phyloP scores from a whole-genome alignment of 2,329 filamentous ascomycete species.

The Xylariaceae sp. region DNA sequence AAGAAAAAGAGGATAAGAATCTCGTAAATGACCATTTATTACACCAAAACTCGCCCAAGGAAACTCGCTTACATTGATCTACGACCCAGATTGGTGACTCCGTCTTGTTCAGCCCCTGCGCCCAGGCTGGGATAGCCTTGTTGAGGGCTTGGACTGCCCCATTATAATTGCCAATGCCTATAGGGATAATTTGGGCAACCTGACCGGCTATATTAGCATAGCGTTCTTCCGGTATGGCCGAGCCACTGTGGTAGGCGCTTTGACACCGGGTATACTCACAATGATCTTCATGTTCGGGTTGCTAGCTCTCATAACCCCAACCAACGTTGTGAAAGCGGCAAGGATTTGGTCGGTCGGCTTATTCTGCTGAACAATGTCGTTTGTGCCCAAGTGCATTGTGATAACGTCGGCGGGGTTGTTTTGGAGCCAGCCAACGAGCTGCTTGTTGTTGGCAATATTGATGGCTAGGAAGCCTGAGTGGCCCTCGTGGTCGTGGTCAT shows the following conservation, averaged over 20 bases:
- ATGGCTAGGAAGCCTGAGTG: slow-evolving; percentile 51
- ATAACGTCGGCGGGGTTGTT: slow-evolving; percentile 51
- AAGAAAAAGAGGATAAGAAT: too few relatives aligned
- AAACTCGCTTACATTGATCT: slow-evolving; percentile 50
- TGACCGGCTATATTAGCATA: slow-evolving; percentile 20
- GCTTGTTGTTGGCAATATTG: slow-evolving; percentile 49
- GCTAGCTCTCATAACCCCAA: slow-evolving; percentile 45
- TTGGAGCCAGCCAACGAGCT: slow-evolving; percentile 51
- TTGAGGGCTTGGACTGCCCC: slow-evolving; percentile 47
- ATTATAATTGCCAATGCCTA: slow-evolving; percentile 43
- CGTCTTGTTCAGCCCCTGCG: slow-evolving; percentile 45
- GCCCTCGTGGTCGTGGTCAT: slow-evolving; percentile 52
- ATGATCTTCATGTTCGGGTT: slow-evolving; percentile 52
- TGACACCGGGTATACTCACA: slow-evolving; percentile 40
- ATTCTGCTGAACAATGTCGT: slow-evolving; percentile 50
- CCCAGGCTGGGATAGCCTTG: slow-evolving; percentile 47
- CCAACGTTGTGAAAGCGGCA: slow-evolving; percentile 47
- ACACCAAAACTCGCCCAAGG: too few relatives aligned
- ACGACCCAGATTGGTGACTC: slow-evolving; percentile 50
- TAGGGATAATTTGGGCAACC: slow-evolving; percentile 51
- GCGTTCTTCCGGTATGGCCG: neutral
- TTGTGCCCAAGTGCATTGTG: slow-evolving; percentile 53
- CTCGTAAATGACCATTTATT: too few relatives aligned
- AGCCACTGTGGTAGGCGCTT: too few relatives aligned
- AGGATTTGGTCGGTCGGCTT: slow-evolving; percentile 46